Conservation (phyloP, 805 yeast species). For the Hanseniaspora singularis region DNA sequence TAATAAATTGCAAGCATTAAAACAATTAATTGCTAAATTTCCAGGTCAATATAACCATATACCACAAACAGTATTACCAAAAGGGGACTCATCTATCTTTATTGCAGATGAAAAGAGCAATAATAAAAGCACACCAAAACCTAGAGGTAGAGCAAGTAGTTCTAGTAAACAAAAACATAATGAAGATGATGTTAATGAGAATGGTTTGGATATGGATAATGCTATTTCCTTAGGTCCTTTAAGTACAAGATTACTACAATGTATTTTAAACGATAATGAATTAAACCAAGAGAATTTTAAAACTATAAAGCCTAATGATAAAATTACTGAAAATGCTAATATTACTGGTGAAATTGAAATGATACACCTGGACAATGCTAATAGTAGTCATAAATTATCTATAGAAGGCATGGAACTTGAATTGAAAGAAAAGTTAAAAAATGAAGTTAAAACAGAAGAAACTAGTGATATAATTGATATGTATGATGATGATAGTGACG, state of each 20-base stretch:
- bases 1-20: background rate
- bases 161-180: background rate
- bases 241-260: conserved; percentile 13
- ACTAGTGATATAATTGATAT: conserved; percentile 15
- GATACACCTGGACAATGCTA: background rate
- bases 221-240: conserved; percentile 10
- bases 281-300: conserved; percentile 21
- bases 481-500: conserved; percentile 14
- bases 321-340: background rate
- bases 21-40: conserved; percentile 1
- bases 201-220: conserved; percentile 10
- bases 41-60: conserved; percentile 17
- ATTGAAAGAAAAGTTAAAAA: background rate
- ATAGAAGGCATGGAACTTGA: background rate
- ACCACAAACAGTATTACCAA: conserved; percentile 17
- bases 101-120: background rate
- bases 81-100: conserved; percentile 10
- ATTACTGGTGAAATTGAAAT: background rate
- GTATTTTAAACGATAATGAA: conserved; percentile 2
- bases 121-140: background rate
- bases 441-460: background rate
- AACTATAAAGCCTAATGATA: background rate
- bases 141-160: background rate
- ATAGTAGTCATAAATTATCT: background rate
- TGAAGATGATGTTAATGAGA: background rate